Base-by-base conservation (phyloP, 192 early-diverging fungal species). In the Coemansia sp. region DNA sequence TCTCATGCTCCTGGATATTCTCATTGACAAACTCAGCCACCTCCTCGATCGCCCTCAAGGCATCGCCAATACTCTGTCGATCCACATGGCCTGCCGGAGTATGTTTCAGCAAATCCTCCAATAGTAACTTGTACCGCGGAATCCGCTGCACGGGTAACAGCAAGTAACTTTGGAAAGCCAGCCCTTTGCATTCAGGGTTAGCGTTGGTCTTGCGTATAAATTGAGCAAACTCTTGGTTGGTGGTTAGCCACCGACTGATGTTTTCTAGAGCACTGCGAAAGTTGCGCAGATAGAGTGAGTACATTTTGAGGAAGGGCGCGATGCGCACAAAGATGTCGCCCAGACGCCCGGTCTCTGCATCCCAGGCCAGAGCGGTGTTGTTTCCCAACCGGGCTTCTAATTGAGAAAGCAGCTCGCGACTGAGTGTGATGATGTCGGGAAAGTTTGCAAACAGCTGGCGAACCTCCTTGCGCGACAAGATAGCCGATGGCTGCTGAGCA, bases 21-120 rank as follows among this genome's bases (percentile, higher is more conserved):
- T 88, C 88, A 60, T 93, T 87, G 37, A 89, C 84, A 77, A 86
- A 85, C 15, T 59, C 71, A 4, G 90, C 90, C 17, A 90, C 87
- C 22, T 79, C 68, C 25, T 72, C 72, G 26, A 80, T 79, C 20
- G 77, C 58, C 3, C 37, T 53, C 50, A 80, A 53, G 18, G 72
- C 73, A 3, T 48, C 50, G 34, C 43, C 50, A 37, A 64, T 70
- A 69, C 50, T 75, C 62, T 50, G 59, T 54, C 50, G 73, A 53
- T 69, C 83, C 38, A 58, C 60, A 55, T 72, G 75, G 52, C 11
- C 43, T 14, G 6, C 56, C 46, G 53, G 52, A 11, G 83, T 86
- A 57, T 80, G 60, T 38, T 66, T 71, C 44, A 74, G 65, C 56
- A 84, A 46, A 26, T 84, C 71, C 48, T 74, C 61, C 34, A 78